Percentiles rank a stretch among this genome's conserved stretches.
phyloP scores from a whole-genome alignment of 305 asterid genomes.

The Fraxinus sp. region DNA sequence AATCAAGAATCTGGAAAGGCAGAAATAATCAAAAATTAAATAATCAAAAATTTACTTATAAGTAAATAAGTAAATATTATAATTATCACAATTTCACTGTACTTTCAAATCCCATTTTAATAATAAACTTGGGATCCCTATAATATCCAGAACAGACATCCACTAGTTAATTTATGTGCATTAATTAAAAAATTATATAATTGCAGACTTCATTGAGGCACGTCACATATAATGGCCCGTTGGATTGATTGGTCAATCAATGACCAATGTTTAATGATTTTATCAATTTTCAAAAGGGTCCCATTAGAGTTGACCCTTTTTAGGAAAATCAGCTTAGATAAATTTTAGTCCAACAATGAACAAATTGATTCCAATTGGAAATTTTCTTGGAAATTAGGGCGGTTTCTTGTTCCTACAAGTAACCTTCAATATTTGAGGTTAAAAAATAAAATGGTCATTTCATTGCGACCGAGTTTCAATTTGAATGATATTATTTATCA shows the following conservation, averaged over 20 bases:
- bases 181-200: neutral
- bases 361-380: neutral
- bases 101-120: slow-evolving; percentile 21
- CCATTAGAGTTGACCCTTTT: slow-evolving; percentile 26
- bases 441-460: neutral
- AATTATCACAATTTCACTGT: slow-evolving; percentile 34
- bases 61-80: neutral
- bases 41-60: neutral
- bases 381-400: neutral
- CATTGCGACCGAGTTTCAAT: neutral
- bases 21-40: neutral
- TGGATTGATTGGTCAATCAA: slow-evolving; percentile 40
- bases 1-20: neutral
- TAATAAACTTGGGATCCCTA: slow-evolving; percentile 15
- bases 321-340: neutral
- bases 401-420: neutral
- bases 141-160: slow-evolving; percentile 24
- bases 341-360: neutral
- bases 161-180: slow-evolving; percentile 32
- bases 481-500: too few relatives aligned
- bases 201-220: slow-evolving; percentile 28
- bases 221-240: slow-evolving; percentile 10
- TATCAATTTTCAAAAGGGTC: slow-evolving; percentile 11
- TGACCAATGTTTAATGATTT: slow-evolving; percentile 35
- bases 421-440: neutral